Evolutionary conservation across 768 basidiomycete species (phyloP).

Genomic region (Agaricus blazei): DNA sequence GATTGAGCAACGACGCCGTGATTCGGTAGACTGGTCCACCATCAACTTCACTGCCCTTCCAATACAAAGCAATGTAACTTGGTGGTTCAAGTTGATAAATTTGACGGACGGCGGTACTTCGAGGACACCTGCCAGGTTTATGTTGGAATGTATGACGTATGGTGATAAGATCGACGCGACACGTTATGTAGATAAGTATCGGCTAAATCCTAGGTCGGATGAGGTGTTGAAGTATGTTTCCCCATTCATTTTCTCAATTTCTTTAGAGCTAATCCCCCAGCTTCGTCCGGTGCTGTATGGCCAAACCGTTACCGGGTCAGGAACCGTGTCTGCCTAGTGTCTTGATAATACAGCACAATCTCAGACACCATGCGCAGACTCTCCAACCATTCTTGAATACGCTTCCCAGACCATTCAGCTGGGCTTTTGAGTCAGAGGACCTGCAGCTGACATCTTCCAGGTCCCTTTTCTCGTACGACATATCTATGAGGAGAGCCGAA

Average conservation of each 20-base stretch:
- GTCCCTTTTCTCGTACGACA: neutral
- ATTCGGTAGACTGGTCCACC: constrained; percentile 1
- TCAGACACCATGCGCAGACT: constrained; percentile 9
- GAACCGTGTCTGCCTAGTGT: constrained; percentile 9
- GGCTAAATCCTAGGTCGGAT: constrained; percentile 4
- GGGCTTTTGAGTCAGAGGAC: constrained; percentile 8
- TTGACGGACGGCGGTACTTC: neutral
- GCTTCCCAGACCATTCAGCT: constrained; percentile 11
- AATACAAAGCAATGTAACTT: constrained; percentile 7
- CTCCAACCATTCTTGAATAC: constrained; percentile 16
- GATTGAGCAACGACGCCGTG: neutral
- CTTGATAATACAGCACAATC: constrained; percentile 11
- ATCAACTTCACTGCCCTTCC: neutral
- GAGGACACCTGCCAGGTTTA: constrained; percentile 1
- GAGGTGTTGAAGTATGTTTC: constrained; percentile 10
- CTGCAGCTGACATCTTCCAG: neutral
- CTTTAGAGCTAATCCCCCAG: constrained; percentile 1
- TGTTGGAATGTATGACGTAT: constrained; percentile 10
- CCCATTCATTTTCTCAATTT: neutral
- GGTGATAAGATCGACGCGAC: constrained; percentile 10
- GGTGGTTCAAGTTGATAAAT: constrained; percentile 3
- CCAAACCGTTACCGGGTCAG: constrained; percentile 10
- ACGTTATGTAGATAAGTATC: constrained; percentile 8
- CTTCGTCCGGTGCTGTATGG: constrained; percentile 14
- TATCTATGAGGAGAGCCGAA: neutral